A percentile compares a stretch with the other conserved stretches of the same genome.
These are phyloP conservation scores for Salvia miltiorrhiza DNA, from an alignment of 257 asterid species.

Conservation along the genomic window DNA sequence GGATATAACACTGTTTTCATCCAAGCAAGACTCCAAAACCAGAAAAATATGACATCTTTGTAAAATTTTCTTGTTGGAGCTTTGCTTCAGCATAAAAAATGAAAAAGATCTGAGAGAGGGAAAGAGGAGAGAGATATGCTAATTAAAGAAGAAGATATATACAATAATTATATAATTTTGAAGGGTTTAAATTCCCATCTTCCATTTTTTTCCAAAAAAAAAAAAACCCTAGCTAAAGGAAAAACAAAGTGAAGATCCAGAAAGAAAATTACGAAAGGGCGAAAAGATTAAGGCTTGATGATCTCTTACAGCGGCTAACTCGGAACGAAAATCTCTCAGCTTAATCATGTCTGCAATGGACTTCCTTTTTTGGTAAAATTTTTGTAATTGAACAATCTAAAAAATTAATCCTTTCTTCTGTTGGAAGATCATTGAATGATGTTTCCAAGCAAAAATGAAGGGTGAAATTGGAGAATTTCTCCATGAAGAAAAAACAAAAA, in stretches of 20 bases:
- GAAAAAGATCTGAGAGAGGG: background rate
- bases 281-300: background rate
- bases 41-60: background rate
- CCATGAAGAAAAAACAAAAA: background rate
- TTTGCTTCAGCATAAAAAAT: background rate
- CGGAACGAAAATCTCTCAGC: background rate
- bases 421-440: background rate
- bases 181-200: background rate
- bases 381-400: background rate
- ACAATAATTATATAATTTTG: background rate
- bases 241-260: background rate
- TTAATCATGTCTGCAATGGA: background rate
- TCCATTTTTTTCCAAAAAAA: background rate
- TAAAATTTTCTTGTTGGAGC: background rate
- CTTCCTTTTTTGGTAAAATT: background rate
- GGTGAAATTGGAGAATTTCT: background rate
- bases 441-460: background rate
- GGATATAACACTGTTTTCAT: slow-evolving; percentile 33
- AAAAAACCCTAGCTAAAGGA: slow-evolving; percentile 16
- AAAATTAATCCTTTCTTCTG: background rate
- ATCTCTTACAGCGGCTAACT: background rate
- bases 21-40: background rate
- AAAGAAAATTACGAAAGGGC: background rate
- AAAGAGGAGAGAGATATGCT: background rate
- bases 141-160: background rate